A percentile compares a stretch with the other conserved stretches of the same genome.
Evolutionary conservation across 768 basidiomycete species (phyloP).

Genomic region (Saitozyma podzolica): DNA sequence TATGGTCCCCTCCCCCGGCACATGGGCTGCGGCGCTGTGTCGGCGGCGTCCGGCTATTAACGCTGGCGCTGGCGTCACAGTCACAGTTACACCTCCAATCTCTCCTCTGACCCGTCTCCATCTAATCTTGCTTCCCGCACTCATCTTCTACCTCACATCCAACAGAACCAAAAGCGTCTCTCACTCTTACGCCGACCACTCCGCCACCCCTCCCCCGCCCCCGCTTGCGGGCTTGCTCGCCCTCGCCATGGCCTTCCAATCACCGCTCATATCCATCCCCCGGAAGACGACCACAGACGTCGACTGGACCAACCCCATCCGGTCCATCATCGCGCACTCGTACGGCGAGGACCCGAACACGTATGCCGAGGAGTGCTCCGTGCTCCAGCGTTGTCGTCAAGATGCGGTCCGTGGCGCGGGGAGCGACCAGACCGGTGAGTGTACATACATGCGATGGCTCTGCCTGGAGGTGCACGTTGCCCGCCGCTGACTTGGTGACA

Average conservation of each 20-base stretch:
- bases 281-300: conserved; percentile 94
- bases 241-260: conserved; percentile 42
- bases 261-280: conserved; percentile 85
- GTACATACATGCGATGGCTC: neutral
- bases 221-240: no score
- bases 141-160: neutral
- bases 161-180: no score
- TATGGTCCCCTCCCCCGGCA: no score
- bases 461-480: conserved; percentile 1
- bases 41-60: no score
- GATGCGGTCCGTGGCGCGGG: conserved; percentile 96
- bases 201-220: no score
- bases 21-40: no score
- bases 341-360: conserved; percentile 91
- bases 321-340: conserved; percentile 79
- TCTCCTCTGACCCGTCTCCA: no score
- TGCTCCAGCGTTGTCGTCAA: conserved; percentile 86
- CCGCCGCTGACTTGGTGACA: conserved; percentile 34
- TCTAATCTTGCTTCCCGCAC: no score
- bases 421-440: conserved; percentile 85
- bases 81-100: no score
- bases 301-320: conserved; percentile 89
- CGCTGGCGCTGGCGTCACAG: no score
- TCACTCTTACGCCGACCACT: no score
- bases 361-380: conserved; percentile 78